phyloP scores from a whole-genome alignment of 441 rosid genomes.

The Aleurites moluccanus region DNA sequence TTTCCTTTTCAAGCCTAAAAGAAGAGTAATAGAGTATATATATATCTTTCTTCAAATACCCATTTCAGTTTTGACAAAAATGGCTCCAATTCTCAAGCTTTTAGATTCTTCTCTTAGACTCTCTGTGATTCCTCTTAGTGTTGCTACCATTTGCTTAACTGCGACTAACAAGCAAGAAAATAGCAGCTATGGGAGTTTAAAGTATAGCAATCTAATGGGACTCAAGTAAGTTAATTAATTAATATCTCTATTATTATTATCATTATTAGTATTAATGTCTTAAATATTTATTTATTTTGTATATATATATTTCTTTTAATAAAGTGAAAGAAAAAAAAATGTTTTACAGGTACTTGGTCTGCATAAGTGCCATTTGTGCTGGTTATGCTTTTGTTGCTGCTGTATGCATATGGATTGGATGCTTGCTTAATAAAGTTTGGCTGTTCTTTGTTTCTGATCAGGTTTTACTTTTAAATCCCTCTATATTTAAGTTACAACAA shows the following conservation, averaged over 20 bases:
- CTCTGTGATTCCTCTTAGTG: conserved; percentile 66
- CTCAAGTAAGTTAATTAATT: conserved; percentile 46
- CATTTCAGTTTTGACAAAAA: conserved; percentile 4
- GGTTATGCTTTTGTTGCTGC: conserved; percentile 64
- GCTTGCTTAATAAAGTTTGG: conserved; percentile 65
- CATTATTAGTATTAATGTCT: too few species aligned
- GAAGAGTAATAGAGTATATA: background rate
- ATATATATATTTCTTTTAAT: background rate
- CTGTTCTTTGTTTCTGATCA: conserved; percentile 79
- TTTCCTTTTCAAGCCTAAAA: conserved; percentile 20
- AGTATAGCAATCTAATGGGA: conserved; percentile 55
- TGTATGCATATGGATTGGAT: conserved; percentile 51
- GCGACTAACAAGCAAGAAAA: conserved; percentile 64
- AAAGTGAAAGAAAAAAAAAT: background rate
- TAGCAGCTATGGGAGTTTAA: conserved; percentile 53
- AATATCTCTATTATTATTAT: background rate
- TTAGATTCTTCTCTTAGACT: conserved; percentile 69
- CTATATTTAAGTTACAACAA: background rate
- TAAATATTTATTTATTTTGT: background rate
- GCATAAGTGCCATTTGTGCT: conserved; percentile 57
- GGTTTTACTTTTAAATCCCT: conserved; percentile 34
- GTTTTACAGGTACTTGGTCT: conserved; percentile 62
- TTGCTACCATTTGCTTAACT: conserved; percentile 72
- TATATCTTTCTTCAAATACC: background rate
- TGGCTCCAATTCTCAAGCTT: conserved; percentile 56